These are phyloP conservation scores for Quercus aquifolioides DNA, from an alignment of 306 rosid genomes.

Conservation along the genomic window DNA sequence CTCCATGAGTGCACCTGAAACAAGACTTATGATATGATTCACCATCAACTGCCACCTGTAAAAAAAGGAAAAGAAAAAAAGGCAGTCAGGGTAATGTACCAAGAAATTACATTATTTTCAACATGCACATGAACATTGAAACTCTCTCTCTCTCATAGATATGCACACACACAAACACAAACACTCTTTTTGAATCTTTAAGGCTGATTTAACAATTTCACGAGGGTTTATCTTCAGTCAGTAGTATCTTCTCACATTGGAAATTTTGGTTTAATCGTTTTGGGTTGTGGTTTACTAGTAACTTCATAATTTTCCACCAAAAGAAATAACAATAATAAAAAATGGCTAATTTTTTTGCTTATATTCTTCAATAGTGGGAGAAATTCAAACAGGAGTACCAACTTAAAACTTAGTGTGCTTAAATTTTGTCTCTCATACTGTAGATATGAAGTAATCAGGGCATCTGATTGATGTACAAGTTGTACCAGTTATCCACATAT, in stretches of 20 bases:
- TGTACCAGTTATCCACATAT: background rate
- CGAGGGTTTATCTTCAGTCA: background rate
- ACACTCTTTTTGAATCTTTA: background rate
- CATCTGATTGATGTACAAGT: background rate
- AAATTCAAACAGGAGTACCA: too few relatives aligned
- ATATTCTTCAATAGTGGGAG: too few relatives aligned
- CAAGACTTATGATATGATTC: slow-evolving; percentile 74
- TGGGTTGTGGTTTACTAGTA: too few relatives aligned
- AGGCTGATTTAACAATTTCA: too few relatives aligned
- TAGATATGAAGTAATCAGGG: background rate
- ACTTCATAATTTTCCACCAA: too few relatives aligned
- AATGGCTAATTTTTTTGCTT: too few relatives aligned
- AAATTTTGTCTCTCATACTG: too few relatives aligned
- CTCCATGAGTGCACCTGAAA: slow-evolving; percentile 87
- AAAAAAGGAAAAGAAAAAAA: background rate
- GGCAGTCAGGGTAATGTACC: background rate
- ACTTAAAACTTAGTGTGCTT: too few relatives aligned
- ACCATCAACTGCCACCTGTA: slow-evolving; percentile 86
- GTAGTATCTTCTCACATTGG: background rate
- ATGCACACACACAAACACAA: background rate
- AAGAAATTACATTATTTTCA: background rate
- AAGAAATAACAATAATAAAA: too few relatives aligned
- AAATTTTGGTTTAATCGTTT: background rate
- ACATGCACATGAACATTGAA: too few relatives aligned
- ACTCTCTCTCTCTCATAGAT: background rate